Evolutionary conservation across 768 basidiomycete genomes (phyloP), one percentile per base, ranked within the genome.

Genomic region (Suillus americanus): DNA sequence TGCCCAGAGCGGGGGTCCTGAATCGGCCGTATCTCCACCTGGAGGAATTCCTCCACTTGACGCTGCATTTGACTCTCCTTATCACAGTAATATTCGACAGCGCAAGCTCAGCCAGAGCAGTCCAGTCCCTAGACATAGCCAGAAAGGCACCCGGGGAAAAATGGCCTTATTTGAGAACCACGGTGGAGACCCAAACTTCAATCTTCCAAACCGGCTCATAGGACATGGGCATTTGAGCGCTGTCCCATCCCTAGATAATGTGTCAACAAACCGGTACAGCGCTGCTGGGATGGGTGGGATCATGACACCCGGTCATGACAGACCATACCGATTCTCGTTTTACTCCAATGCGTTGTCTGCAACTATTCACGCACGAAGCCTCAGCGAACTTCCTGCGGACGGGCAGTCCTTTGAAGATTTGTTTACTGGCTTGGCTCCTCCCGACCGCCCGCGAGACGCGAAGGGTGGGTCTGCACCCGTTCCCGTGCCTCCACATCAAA

Each of bases 301-400:
- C 59, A 75, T 82, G 28, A 78, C 81, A 60, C 80, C 82, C 4
- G 87, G 84, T 0, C 90, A 95, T 67, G 94, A 95, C 71, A 83
- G 95, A 71, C 97, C 96, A 10, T 99, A 98, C 73, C 86, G 97
- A 53, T 99, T 99, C 79, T 98, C 97, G 0, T 99, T 99, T 79
- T 99, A 99, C 78, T 98, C 94, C 20, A 99, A 97, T 71, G 85
- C 90, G 5, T 80, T 97, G 57, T 88, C 90, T 3, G 91, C 95
- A 0, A 98, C 97, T 1, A 98, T 99, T 56, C 97, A 99, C 79
- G 93, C 97, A 0, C 86, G 95, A 20, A 95, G 91, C 66, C 79
- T 99, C 18, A 89, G 91, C 63, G 97, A 99, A 75, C 84, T 99
- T 18, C 97, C 97, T 0, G 94, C 92, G 0, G 95, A 97, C 43